Conservation (phyloP, 495 filamentous ascomycete species). For the Penicillium bialowiezense region DNA sequence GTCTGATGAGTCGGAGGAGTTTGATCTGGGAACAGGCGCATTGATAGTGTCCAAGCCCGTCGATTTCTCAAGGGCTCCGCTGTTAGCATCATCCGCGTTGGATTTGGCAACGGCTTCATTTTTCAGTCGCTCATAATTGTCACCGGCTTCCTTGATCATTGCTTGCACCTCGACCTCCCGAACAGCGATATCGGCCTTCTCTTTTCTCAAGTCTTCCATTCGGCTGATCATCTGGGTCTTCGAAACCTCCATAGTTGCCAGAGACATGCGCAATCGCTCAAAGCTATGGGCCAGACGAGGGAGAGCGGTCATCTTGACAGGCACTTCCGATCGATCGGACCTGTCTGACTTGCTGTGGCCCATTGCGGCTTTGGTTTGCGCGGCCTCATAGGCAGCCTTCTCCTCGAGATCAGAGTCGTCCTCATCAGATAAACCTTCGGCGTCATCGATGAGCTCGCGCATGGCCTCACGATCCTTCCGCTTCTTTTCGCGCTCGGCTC, state of each 20-base stretch:
- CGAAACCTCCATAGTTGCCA: conserved; percentile 55
- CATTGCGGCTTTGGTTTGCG: conserved; percentile 81
- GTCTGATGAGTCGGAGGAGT: conserved; percentile 13
- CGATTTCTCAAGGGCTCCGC: conserved; percentile 29
- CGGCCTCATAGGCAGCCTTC: conserved; percentile 80
- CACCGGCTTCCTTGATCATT: conserved; percentile 76
- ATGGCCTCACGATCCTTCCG: conserved; percentile 69
- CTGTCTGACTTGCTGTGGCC: conserved; percentile 53
- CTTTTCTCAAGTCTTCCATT: conserved; percentile 60
- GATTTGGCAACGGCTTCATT: conserved; percentile 48
- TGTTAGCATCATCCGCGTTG: conserved; percentile 23
- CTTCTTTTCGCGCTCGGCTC: conserved; percentile 74
- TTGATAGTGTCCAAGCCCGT: conserved; percentile 45
- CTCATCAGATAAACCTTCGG: conserved; percentile 61
- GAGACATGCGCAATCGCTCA: conserved; percentile 46
- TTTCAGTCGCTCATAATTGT: conserved; percentile 65
- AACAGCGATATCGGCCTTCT: conserved; percentile 66
- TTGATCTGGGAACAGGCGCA: conserved; percentile 20
- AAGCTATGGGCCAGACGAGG: conserved; percentile 51
- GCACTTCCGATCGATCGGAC: conserved; percentile 48
- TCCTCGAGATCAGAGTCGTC: conserved; percentile 81
- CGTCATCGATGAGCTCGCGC: conserved; percentile 78
- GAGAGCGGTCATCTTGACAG: conserved; percentile 57
- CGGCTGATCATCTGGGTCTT: conserved; percentile 52
- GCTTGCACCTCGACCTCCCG: conserved; percentile 80